Evolutionary conservation across 345 rosid genomes (phyloP).

Genomic region (Melastoma malabathricum): DNA sequence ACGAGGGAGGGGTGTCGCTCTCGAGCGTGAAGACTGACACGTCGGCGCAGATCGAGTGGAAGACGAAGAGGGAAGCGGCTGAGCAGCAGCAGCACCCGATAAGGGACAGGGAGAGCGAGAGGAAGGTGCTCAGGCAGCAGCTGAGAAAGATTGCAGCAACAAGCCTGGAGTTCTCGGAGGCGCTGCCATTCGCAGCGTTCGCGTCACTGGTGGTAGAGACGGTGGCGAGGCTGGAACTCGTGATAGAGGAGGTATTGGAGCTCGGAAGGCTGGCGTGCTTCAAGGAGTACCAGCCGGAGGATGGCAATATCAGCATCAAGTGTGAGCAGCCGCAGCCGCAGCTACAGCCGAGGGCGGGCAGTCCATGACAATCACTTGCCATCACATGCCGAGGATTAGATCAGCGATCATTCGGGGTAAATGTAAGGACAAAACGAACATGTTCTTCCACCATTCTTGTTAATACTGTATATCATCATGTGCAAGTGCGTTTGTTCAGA

Average conservation of each 20-base stretch:
- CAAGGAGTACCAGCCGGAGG: conserved; percentile 37
- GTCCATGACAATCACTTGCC: no score
- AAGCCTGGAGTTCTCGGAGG: conserved; percentile 64
- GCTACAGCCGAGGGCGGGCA: conserved; percentile 1
- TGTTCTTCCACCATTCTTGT: no score
- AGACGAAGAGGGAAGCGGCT: conserved; percentile 18
- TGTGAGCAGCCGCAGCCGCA: conserved; percentile 14
- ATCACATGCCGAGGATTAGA: no score
- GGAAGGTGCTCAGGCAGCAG: conserved; percentile 55
- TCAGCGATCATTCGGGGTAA: no score
- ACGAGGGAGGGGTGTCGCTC: conserved; percentile 16
- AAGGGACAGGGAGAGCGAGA: conserved; percentile 15
- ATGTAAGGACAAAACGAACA: no score
- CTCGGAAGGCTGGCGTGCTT: conserved; percentile 54
- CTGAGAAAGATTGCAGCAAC: conserved; percentile 54
- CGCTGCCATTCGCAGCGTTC: conserved; percentile 80
- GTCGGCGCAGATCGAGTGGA: conserved; percentile 52
- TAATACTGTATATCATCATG: no score
- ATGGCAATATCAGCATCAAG: conserved; percentile 12
- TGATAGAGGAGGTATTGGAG: conserved; percentile 62
- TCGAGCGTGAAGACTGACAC: conserved; percentile 57
- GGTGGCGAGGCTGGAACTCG: conserved; percentile 60
- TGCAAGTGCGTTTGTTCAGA: no score
- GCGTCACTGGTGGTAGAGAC: conserved; percentile 61
- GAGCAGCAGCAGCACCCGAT: conserved; percentile 6